These are phyloP conservation scores for Boletellus deceptivus DNA, from an alignment of 1,284 basidiomycete species.

Conservation along the genomic window DNA sequence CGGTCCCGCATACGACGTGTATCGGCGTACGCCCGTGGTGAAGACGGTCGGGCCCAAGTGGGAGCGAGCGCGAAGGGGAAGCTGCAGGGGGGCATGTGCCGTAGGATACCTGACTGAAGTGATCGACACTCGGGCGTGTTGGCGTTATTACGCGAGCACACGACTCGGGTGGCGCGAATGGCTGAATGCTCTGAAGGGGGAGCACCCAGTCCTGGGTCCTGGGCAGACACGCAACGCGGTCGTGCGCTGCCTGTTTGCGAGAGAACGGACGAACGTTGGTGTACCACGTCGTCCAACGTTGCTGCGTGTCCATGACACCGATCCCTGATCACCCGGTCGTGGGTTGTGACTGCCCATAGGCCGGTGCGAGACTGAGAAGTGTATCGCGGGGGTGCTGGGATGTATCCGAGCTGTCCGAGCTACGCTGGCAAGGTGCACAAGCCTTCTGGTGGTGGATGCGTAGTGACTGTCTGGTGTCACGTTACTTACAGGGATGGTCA, in stretches of 20 bases:
- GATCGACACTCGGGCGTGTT: conserved; percentile 8
- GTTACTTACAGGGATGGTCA: not conserved
- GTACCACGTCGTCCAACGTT: too few relatives aligned
- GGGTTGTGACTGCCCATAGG: too few relatives aligned
- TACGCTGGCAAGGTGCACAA: too few relatives aligned
- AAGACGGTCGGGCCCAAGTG: conserved; percentile 8
- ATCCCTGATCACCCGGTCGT: too few relatives aligned
- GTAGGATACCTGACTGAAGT: not conserved
- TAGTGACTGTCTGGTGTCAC: too few relatives aligned
- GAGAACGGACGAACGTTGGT: too few relatives aligned
- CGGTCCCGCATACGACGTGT: not conserved
- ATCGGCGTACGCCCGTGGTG: conserved; percentile 3
- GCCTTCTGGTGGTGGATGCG: too few relatives aligned
- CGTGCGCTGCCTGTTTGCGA: not conserved
- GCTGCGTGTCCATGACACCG: too few relatives aligned
- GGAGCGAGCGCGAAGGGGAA: not conserved
- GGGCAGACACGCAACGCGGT: conserved; percentile 10
- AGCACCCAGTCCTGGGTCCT: conserved; percentile 5
- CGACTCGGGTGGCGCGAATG: not conserved
- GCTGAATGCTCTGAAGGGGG: too few relatives aligned
- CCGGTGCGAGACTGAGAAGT: too few relatives aligned
- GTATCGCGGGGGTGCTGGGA: too few relatives aligned
- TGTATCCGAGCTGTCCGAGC: too few relatives aligned
- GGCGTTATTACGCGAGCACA: not conserved
- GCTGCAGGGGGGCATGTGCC: not conserved